Evolutionary conservation across 2,329 filamentous ascomycete genomes (phyloP), one percentile per base, ranked within the genome.

Genomic region (Sclerotinia minor): DNA sequence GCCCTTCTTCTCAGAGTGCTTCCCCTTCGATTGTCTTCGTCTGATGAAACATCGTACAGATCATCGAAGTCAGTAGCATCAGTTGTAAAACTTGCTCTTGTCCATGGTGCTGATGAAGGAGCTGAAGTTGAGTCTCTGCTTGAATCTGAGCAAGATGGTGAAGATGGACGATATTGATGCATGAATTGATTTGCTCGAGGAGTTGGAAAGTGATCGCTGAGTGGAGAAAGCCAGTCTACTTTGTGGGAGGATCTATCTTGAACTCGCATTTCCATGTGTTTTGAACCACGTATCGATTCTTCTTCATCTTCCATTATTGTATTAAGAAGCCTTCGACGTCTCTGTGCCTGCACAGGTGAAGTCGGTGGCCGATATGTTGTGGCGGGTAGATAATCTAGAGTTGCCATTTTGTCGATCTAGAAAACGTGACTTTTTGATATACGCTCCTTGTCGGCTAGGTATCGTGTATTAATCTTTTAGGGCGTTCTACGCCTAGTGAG

Each of bases 51-150:
- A 78, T 95, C 91, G 78, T 97, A 97, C 60, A 97, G 81, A 74
- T 96, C 92, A 78, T 96, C 92, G 74, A 94, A 94, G 71, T 92
- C 89, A 72, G 86, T 91, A 71, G 84, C 84, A 73, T 87, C 86
- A 72, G 89, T 89, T 77, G 84, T 81, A 73, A 83, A 79, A 81
- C 85, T 90, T 74, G 82, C 81, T 73, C 87, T 83, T 69, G 79
- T 88, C 90, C 89, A 88, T 35, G 82, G 83, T 71, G 85, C 83
- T 29, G 85, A 86, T 52, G 82, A 84, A 13, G 80, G 82, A 74
- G 82, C 83, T 65, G 82, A 86, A 24, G 38, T 35, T 68, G 85
- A 86, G 64, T 79, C 82, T 73, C 79, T 82, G 70, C 85, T 84
- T 68, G 80, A 81, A 8, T 85, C 84, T 60, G 83, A 83, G 29